These are phyloP conservation scores for Myriosclerotinia scirpicola DNA, from an alignment of 2,329 filamentous ascomycete genomes.

Conservation along the genomic window DNA sequence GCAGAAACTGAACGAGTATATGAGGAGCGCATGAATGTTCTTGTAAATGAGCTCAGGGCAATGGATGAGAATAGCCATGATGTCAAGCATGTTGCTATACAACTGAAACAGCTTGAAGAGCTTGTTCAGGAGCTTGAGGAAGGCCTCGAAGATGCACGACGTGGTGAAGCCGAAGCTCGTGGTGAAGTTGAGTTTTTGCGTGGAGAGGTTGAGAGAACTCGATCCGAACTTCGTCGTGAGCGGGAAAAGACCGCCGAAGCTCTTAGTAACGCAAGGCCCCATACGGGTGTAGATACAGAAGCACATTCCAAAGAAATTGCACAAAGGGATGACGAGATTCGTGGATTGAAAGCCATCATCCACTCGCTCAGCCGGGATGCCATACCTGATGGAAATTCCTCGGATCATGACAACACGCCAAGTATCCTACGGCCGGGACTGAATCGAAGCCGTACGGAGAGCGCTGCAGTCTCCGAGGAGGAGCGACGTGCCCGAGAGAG, in stretches of 20 bases:
- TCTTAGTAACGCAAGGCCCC: slow-evolving; percentile 48
- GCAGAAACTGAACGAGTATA: slow-evolving; percentile 96
- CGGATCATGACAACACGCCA: slow-evolving; percentile 39
- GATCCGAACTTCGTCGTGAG: slow-evolving; percentile 83
- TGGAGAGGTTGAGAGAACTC: slow-evolving; percentile 89
- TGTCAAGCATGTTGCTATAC: slow-evolving; percentile 84
- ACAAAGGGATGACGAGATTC: slow-evolving; percentile 95
- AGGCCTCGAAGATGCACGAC: slow-evolving; percentile 87
- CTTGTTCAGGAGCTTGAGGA: slow-evolving; percentile 96
- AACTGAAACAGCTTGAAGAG: slow-evolving; percentile 94
- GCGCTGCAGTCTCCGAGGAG: slow-evolving; percentile 46
- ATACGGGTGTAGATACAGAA: slow-evolving; percentile 45
- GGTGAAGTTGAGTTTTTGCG: slow-evolving; percentile 94
- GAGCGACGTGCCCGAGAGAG: slow-evolving; percentile 64
- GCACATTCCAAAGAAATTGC: slow-evolving; percentile 73
- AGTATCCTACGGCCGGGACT: slow-evolving; percentile 41
- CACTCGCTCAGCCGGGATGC: slow-evolving; percentile 86
- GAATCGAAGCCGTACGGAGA: slow-evolving; percentile 42
- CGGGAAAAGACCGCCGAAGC: slow-evolving; percentile 74
- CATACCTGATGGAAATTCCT: slow-evolving; percentile 36
- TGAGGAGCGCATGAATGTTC: slow-evolving; percentile 84
- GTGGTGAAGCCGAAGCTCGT: slow-evolving; percentile 91
- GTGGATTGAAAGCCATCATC: slow-evolving; percentile 95
- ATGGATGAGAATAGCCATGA: slow-evolving; percentile 81
- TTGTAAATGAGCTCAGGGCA: slow-evolving; percentile 81